Percentiles rank a stretch among this genome's conserved stretches.
phyloP scores from a whole-genome alignment of 2,329 filamentous ascomycete species.

The Aspergillus unguis region DNA sequence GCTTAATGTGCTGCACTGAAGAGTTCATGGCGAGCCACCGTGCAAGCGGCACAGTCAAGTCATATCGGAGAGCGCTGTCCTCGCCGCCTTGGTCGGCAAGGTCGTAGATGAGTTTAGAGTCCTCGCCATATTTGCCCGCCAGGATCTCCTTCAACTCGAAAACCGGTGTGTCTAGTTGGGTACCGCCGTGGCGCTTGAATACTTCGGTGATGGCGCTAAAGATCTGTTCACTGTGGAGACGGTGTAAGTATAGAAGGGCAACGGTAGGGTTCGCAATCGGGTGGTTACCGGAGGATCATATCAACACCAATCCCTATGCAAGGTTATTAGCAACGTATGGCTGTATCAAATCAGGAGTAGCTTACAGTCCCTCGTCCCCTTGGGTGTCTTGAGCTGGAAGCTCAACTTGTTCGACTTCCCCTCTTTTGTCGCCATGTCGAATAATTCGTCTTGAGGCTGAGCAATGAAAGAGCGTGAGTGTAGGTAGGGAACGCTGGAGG shows the following conservation, averaged over 20 bases:
- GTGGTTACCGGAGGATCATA: slow-evolving; percentile 12
- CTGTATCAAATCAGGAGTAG: neutral
- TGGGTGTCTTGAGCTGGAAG: slow-evolving; percentile 80
- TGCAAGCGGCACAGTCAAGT: slow-evolving; percentile 85
- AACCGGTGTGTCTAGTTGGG: slow-evolving; percentile 75
- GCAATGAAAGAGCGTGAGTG: slow-evolving; percentile 10
- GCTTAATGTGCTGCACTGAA: slow-evolving; percentile 76
- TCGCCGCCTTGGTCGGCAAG: slow-evolving; percentile 85
- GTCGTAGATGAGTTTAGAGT: slow-evolving; percentile 89
- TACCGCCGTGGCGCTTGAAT: slow-evolving; percentile 79
- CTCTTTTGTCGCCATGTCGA: slow-evolving; percentile 23
- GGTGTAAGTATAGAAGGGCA: slow-evolving; percentile 46
- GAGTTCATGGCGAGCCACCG: slow-evolving; percentile 92
- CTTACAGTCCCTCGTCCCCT: slow-evolving; percentile 79
- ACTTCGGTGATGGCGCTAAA: slow-evolving; percentile 71
- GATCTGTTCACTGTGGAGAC: slow-evolving; percentile 44
- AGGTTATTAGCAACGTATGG: neutral
- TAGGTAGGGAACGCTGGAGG: slow-evolving; percentile 4
- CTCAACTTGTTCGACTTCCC: slow-evolving; percentile 39
- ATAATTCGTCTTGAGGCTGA: slow-evolving; percentile 1
- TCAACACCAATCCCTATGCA: slow-evolving; percentile 10
- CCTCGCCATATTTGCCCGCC: slow-evolving; percentile 86
- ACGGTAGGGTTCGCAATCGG: slow-evolving; percentile 49
- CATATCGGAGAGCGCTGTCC: slow-evolving; percentile 78
- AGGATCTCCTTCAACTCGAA: slow-evolving; percentile 87